phyloP scores from a whole-genome alignment of 2,329 filamentous ascomycete genomes.

The Lecanicillium sp. region DNA sequence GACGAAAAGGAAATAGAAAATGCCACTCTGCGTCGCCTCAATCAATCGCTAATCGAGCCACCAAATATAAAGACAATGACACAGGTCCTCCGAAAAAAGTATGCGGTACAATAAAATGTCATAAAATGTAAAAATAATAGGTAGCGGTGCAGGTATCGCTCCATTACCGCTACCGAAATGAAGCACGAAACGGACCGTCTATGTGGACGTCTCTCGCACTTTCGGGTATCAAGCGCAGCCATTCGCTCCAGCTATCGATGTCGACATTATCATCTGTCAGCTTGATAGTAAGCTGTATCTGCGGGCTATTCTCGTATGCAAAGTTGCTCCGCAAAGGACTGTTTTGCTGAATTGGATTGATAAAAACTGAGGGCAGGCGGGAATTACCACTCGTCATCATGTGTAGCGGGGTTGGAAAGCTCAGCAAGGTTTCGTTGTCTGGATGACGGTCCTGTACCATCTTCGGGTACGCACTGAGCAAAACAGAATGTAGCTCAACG shows the following conservation, averaged over 20 bases:
- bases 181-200: slow-evolving; percentile 36
- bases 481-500: slow-evolving; percentile 44
- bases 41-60: too few species aligned
- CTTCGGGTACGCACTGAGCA: slow-evolving; percentile 43
- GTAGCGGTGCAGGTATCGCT: neutral
- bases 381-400: slow-evolving; percentile 47
- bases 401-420: slow-evolving; percentile 45
- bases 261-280: slow-evolving; percentile 43
- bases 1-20: too few species aligned
- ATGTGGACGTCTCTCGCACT: slow-evolving; percentile 47
- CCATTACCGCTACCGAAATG: slow-evolving; percentile 8
- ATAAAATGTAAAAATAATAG: too few species aligned
- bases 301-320: slow-evolving; percentile 34
- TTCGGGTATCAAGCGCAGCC: slow-evolving; percentile 50
- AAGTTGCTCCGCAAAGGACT: slow-evolving; percentile 28
- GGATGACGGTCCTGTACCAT: slow-evolving; percentile 41
- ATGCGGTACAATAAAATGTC: too few species aligned
- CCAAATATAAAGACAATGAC: too few species aligned
- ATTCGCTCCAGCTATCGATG: slow-evolving; percentile 47
- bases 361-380: slow-evolving; percentile 45
- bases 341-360: slow-evolving; percentile 40
- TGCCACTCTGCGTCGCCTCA: too few species aligned
- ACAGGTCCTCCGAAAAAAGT: too few species aligned
- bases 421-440: slow-evolving; percentile 37
- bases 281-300: slow-evolving; percentile 41